phyloP scores from a whole-genome alignment of 2,329 filamentous ascomycete species.

The Pyrenophora seminiperda region DNA sequence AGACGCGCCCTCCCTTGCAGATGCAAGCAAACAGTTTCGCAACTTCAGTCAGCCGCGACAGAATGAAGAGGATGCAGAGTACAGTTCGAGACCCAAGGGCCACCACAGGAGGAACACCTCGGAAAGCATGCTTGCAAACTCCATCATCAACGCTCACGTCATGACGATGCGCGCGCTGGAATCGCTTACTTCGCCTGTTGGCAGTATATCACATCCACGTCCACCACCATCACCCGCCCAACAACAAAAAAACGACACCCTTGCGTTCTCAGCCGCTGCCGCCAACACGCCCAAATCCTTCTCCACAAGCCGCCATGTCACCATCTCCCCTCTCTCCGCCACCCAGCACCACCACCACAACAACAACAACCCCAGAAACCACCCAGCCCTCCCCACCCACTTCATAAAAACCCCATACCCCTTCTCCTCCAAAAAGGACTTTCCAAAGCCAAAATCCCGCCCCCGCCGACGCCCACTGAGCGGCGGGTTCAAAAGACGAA shows the following conservation, averaged over 20 bases:
- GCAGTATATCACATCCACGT: conserved; percentile 12
- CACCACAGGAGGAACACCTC: conserved; percentile 30
- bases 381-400: conserved; percentile 26
- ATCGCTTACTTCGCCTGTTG: conserved; percentile 21
- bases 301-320: conserved; percentile 25
- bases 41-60: neutral
- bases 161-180: conserved; percentile 38
- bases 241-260: neutral
- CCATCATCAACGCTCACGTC: conserved; percentile 38
- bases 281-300: conserved; percentile 19
- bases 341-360: no score
- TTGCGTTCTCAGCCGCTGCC: no score
- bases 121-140: conserved; percentile 35
- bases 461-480: conserved; percentile 16
- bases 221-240: neutral
- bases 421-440: conserved; percentile 33
- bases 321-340: conserved; percentile 17
- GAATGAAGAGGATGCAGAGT: neutral
- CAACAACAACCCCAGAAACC: conserved; percentile 23
- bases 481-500: neutral
- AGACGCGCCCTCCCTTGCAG: conserved; percentile 3
- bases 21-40: neutral
- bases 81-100: conserved; percentile 4
- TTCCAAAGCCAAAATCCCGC: conserved; percentile 28
- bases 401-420: conserved; percentile 39